Conservation (phyloP, 169 alveolate genomes). For the Sarcocystis neurona region DNA sequence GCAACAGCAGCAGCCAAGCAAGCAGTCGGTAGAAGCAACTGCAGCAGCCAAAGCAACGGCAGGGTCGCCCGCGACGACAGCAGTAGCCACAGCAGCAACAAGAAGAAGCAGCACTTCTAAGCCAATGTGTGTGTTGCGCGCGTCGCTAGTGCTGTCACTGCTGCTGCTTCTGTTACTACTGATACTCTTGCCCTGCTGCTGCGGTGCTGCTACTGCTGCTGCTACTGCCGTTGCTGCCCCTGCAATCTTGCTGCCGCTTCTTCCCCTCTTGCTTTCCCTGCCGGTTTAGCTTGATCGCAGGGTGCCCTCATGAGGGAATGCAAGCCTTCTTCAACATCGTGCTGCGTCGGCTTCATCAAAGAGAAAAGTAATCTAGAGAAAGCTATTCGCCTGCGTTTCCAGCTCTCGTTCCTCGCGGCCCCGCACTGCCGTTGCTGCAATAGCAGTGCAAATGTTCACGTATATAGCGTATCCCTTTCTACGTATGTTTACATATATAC, state of each 20-base stretch:
- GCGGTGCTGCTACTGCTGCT: neutral
- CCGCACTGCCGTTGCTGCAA: neutral
- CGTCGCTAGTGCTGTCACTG: too few species aligned
- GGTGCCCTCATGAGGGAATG: slow-evolving; percentile 8
- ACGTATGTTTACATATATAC: too few species aligned
- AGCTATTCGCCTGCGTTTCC: neutral
- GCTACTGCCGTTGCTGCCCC: neutral
- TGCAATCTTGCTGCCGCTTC: neutral
- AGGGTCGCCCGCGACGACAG: too few species aligned
- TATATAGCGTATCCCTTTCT: too few species aligned
- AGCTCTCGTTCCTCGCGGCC: neutral
- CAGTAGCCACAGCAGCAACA: too few species aligned
- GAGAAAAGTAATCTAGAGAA: neutral
- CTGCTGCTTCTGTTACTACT: too few species aligned
- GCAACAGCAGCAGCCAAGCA: too few species aligned
- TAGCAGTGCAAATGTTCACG: too few species aligned
- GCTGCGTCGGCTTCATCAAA: neutral
- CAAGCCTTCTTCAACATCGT: slow-evolving; percentile 25
- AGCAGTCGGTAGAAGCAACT: too few species aligned
- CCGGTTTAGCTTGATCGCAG: neutral
- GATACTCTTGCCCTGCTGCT: neutral
- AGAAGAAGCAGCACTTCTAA: too few species aligned
- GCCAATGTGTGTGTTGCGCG: too few species aligned
- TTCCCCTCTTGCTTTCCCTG: neutral
- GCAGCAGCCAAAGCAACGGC: too few species aligned